Percentiles rank a stretch among this genome's conserved stretches.
Evolutionary conservation across 2,329 filamentous ascomycete species (phyloP).

Genomic region (Beauveria varroae): DNA sequence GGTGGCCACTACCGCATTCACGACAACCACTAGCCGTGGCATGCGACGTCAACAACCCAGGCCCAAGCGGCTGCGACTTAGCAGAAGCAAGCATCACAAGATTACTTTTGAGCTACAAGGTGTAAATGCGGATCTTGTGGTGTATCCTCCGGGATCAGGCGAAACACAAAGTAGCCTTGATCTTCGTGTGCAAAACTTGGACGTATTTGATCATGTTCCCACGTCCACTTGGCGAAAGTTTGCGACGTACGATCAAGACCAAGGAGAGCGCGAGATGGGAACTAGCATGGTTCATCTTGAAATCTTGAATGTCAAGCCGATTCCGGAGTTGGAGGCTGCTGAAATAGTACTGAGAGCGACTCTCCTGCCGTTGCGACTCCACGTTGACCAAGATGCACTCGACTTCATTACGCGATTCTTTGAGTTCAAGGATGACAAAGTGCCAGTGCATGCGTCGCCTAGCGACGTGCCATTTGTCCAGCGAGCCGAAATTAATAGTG

Average conservation of each 20-base stretch:
- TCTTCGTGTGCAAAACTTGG: constrained; percentile 71
- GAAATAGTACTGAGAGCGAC: constrained; percentile 79
- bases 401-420: constrained; percentile 98
- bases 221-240: constrained; percentile 99
- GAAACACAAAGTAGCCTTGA: constrained; percentile 87
- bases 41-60: constrained; percentile 33
- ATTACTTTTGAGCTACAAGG: constrained; percentile 90
- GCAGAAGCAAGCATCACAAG: constrained; percentile 85
- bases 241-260: constrained; percentile 83
- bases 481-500: constrained; percentile 75
- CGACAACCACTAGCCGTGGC: constrained; percentile 47
- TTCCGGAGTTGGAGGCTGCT: constrained; percentile 75
- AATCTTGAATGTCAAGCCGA: constrained; percentile 78
- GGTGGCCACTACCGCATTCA: constrained; percentile 67
- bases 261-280: constrained; percentile 76
- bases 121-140: constrained; percentile 72
- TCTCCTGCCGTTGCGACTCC: constrained; percentile 76
- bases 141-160: constrained; percentile 66
- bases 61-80: constrained; percentile 62
- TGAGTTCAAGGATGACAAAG: constrained; percentile 81
- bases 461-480: constrained; percentile 82
- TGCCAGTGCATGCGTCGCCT: constrained; percentile 46
- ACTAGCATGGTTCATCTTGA: constrained; percentile 88
- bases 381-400: constrained; percentile 94
- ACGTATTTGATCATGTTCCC: constrained; percentile 89